Conservation (phyloP, 2,329 filamentous ascomycete species). For the Colletotrichum truncatum region DNA sequence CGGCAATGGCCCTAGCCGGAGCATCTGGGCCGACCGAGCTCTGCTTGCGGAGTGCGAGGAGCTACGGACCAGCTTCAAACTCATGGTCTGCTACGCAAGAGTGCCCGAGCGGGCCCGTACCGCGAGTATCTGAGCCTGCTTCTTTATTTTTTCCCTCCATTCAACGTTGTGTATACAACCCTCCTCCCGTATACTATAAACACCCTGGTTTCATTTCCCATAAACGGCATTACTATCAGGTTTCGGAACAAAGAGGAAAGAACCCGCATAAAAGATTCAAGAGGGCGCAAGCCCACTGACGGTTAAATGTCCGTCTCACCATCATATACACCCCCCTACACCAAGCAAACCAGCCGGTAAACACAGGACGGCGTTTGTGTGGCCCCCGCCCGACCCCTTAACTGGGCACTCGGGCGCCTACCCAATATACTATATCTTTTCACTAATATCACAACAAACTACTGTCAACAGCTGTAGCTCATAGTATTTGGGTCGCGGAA, state of each 20-base stretch:
- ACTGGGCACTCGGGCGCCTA: neutral
- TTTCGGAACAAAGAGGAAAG: neutral
- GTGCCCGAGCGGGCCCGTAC: constrained; percentile 70
- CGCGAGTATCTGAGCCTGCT: constrained; percentile 52
- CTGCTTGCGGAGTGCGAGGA: constrained; percentile 87
- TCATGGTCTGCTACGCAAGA: constrained; percentile 91
- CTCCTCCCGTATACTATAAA: neutral
- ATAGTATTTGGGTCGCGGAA: constrained; percentile 7
- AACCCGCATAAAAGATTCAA: constrained; percentile 24
- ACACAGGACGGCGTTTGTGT: constrained; percentile 20
- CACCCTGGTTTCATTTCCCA: neutral
- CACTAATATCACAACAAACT: neutral
- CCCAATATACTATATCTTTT: constrained; percentile 1
- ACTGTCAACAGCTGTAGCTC: constrained; percentile 13
- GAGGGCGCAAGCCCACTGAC: constrained; percentile 26
- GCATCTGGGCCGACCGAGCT: constrained; percentile 82
- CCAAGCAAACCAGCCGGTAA: constrained; percentile 16
- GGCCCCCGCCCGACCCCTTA: neutral
- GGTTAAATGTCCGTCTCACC: neutral
- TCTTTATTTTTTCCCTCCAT: constrained; percentile 2
- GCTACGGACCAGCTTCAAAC: constrained; percentile 85
- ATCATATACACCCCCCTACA: neutral
- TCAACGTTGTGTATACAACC: neutral
- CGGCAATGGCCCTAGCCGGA: constrained; percentile 53
- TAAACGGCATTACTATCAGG: neutral